Percentiles rank a stretch among this genome's conserved stretches.
Conservation (phyloP, 495 filamentous ascomycete genomes). For the Penicillium coprophilum region DNA sequence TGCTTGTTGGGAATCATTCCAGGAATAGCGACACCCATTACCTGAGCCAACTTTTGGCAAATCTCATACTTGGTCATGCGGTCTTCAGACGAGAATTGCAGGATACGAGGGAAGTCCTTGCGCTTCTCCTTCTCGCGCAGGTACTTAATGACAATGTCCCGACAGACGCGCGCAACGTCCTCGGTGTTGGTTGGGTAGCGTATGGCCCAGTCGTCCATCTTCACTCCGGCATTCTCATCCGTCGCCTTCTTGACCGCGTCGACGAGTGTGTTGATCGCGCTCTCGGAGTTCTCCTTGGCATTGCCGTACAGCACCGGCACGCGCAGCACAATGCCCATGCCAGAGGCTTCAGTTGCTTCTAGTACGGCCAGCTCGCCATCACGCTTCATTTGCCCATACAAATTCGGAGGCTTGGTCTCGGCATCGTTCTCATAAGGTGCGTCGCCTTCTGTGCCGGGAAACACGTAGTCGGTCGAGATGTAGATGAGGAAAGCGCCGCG, state of each 20-base stretch:
- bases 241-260: slow-evolving; percentile 70
- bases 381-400: slow-evolving; percentile 86
- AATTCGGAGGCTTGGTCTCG: slow-evolving; percentile 68
- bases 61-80: slow-evolving; percentile 91
- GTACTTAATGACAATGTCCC: slow-evolving; percentile 69
- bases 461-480: slow-evolving; percentile 96
- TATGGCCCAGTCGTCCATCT: slow-evolving; percentile 88
- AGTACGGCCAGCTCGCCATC: slow-evolving; percentile 78
- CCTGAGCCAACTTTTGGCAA: slow-evolving; percentile 73
- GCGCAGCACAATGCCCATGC: slow-evolving; percentile 67
- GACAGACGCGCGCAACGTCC: slow-evolving; percentile 80
- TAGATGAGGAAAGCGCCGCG: slow-evolving; percentile 75
- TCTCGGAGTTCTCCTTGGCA: slow-evolving; percentile 60
- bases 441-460: slow-evolving; percentile 75
- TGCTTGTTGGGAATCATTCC: slow-evolving; percentile 70
- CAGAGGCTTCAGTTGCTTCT: slow-evolving; percentile 51
- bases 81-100: slow-evolving; percentile 89
- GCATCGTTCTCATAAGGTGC: slow-evolving; percentile 76
- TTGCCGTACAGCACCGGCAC: slow-evolving; percentile 88
- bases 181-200: slow-evolving; percentile 86
- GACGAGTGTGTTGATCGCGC: slow-evolving; percentile 79
- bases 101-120: slow-evolving; percentile 60
- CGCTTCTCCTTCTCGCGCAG: slow-evolving; percentile 44
- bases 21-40: slow-evolving; percentile 73
- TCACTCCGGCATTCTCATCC: slow-evolving; percentile 54